Evolutionary conservation across 306 rosid genomes (phyloP).

Genomic region (Fragaria iinumae): DNA sequence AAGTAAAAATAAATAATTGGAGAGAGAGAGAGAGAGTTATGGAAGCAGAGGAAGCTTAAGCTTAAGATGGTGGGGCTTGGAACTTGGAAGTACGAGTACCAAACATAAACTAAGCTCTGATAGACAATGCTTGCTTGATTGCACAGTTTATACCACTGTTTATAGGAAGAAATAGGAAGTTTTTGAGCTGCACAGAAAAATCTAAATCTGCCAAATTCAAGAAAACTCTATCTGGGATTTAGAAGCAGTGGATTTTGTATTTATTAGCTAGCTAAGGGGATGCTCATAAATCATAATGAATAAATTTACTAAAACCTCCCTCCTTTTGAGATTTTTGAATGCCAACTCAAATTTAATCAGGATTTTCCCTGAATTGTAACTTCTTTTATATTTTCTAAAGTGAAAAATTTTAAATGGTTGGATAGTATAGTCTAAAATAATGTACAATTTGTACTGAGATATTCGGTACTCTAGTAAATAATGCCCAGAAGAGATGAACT

Average conservation of each 20-base stretch:
- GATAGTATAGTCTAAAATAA: no score
- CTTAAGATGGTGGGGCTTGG: background rate
- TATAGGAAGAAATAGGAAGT: background rate
- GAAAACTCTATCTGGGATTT: background rate
- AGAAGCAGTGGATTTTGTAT: background rate
- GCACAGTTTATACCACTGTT: background rate
- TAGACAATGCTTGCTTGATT: background rate
- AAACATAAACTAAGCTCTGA: background rate
- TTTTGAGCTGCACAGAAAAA: background rate
- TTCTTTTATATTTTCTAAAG: background rate
- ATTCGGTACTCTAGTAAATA: constrained; percentile 1
- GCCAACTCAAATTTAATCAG: background rate
- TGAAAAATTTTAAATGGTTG: background rate
- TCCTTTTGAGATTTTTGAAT: background rate
- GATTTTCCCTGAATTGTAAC: background rate
- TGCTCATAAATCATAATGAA: background rate
- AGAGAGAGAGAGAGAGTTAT: constrained; percentile 13
- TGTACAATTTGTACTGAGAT: background rate
- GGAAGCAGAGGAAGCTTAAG: background rate
- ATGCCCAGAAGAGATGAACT: background rate
- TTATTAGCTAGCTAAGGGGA: background rate
- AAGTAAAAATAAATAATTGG: constrained; percentile 27
- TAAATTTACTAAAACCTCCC: background rate
- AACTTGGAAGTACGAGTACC: background rate
- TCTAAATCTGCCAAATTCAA: background rate